A percentile compares a stretch with the other conserved stretches of the same genome.
These are phyloP conservation scores for Cutaneotrichosporon sp. DNA, from an alignment of 1,284 basidiomycete genomes.

Conservation along the genomic window DNA sequence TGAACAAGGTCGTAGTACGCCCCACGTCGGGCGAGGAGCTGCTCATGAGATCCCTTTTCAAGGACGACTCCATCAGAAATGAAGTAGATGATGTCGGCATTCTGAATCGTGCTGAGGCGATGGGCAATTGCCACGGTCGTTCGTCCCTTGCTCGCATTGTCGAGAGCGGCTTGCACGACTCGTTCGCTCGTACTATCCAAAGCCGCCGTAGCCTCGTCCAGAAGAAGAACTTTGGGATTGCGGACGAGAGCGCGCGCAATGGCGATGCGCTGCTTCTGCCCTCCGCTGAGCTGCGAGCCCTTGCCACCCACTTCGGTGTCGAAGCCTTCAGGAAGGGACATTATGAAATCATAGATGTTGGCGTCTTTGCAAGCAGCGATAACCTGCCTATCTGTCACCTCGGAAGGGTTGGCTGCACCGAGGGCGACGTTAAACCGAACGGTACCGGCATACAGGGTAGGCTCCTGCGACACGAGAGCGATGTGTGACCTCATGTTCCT, in stretches of 20 bases:
- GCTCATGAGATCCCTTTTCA: slow-evolving; percentile 82
- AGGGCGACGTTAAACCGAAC: slow-evolving; percentile 83
- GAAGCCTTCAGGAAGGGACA: slow-evolving; percentile 79
- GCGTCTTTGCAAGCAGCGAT: slow-evolving; percentile 74
- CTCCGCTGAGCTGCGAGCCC: slow-evolving; percentile 81
- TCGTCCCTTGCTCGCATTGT: slow-evolving; percentile 80
- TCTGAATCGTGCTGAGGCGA: slow-evolving; percentile 74
- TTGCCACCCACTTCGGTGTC: slow-evolving; percentile 91
- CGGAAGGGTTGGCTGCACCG: slow-evolving; percentile 74
- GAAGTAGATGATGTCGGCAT: slow-evolving; percentile 89
- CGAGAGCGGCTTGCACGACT: slow-evolving; percentile 91
- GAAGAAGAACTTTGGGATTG: slow-evolving; percentile 83
- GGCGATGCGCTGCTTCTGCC: slow-evolving; percentile 73
- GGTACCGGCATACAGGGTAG: slow-evolving; percentile 81
- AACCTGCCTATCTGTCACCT: slow-evolving; percentile 84
- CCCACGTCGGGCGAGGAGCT: slow-evolving; percentile 65
- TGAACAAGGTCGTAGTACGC: slow-evolving; percentile 54
- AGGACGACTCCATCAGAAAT: slow-evolving; percentile 81
- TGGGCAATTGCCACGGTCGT: slow-evolving; percentile 87
- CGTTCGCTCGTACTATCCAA: slow-evolving; percentile 88
- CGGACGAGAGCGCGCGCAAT: slow-evolving; percentile 91
- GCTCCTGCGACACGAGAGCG: slow-evolving; percentile 88
- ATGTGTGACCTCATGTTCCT: slow-evolving; percentile 76
- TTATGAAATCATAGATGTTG: slow-evolving; percentile 83
- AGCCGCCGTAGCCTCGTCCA: slow-evolving; percentile 90